Percentiles rank a stretch among this genome's conserved stretches.
Evolutionary conservation across 305 asterid genomes (phyloP).

Genomic region (Solanum aculeatissimum): DNA sequence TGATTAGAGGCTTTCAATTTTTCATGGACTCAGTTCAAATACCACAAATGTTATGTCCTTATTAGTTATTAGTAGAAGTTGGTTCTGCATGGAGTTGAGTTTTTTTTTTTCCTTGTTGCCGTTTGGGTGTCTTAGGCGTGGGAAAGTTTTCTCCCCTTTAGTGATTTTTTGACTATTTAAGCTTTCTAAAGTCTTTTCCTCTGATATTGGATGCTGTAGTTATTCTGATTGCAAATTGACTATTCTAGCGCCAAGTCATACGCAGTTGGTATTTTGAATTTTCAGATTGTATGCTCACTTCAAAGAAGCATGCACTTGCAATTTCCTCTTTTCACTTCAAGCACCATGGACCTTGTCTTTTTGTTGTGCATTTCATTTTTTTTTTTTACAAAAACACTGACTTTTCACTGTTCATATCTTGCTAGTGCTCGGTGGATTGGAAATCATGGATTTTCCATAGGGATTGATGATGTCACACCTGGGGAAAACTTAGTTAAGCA

Average conservation of each 20-base stretch:
- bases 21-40: background rate
- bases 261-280: background rate
- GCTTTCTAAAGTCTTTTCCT: background rate
- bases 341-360: background rate
- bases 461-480: constrained; percentile 91
- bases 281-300: background rate
- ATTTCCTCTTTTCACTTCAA: background rate
- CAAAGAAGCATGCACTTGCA: background rate
- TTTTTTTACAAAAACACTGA: background rate
- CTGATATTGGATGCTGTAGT: background rate
- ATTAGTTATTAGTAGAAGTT: background rate
- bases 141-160: background rate
- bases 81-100: background rate
- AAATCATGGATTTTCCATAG: constrained; percentile 97
- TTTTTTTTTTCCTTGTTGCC: background rate
- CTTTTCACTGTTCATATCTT: constrained; percentile 8
- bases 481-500: constrained; percentile 43
- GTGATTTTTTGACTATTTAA: background rate
- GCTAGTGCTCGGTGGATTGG: constrained; percentile 98
- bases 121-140: background rate
- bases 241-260: background rate
- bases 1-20: background rate
- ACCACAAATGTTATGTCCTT: background rate
- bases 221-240: background rate
- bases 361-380: background rate